A percentile compares a stretch with the other conserved stretches of the same genome.
phyloP scores from a whole-genome alignment of 2,329 filamentous ascomycete species.

The Pezicula neosporulosa region DNA sequence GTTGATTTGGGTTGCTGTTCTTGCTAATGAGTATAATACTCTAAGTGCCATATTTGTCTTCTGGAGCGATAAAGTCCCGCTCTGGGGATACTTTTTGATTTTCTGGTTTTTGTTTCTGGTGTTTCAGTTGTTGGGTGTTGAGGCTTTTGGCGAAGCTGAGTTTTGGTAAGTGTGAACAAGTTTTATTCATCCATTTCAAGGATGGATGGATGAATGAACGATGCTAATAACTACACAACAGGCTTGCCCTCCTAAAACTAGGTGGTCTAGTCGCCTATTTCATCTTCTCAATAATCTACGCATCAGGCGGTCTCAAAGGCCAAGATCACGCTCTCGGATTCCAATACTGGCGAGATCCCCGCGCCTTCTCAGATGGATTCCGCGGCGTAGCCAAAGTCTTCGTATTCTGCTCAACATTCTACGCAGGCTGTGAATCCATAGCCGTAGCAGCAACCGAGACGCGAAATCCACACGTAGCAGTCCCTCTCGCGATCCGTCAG shows the following conservation, averaged over 20 bases:
- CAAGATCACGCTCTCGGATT: constrained; percentile 59
- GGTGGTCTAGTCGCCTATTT: constrained; percentile 68
- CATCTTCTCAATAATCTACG: constrained; percentile 70
- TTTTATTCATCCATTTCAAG: constrained; percentile 65
- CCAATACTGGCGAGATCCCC: constrained; percentile 68
- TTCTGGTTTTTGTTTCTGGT: constrained; percentile 69
- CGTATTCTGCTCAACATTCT: constrained; percentile 68
- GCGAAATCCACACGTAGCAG: constrained; percentile 41
- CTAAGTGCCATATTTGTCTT: constrained; percentile 63
- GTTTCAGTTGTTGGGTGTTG: constrained; percentile 69
- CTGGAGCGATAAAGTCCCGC: constrained; percentile 58
- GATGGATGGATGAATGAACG: constrained; percentile 74
- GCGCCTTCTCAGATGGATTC: constrained; percentile 68
- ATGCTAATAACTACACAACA: too few relatives aligned
- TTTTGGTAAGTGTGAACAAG: constrained; percentile 76
- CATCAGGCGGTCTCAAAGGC: constrained; percentile 62
- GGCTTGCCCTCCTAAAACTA: constrained; percentile 69
- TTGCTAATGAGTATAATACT: constrained; percentile 70
- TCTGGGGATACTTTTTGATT: constrained; percentile 69
- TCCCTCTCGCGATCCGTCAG: constrained; percentile 30
- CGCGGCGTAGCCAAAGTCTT: constrained; percentile 63
- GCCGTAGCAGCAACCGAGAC: constrained; percentile 54
- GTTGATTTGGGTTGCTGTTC: constrained; percentile 62
- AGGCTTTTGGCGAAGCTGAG: constrained; percentile 74
- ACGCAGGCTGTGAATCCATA: constrained; percentile 62